A percentile compares a stretch with the other conserved stretches of the same genome.
Evolutionary conservation across 116 monocot genomes (phyloP).

Genomic region (Phalaenopsis hybrid): DNA sequence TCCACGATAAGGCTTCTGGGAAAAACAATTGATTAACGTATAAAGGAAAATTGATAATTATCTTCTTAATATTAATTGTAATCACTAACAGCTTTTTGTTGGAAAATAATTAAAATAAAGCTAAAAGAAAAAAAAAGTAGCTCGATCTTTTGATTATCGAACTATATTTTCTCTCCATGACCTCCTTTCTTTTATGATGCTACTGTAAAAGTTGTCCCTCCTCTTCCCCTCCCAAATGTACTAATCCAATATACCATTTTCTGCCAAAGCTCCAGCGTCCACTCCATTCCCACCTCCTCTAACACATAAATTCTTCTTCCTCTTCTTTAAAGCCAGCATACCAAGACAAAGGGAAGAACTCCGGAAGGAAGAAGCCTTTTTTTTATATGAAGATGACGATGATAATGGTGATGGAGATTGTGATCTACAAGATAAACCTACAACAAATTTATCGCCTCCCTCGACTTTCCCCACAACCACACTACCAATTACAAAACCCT

Average conservation of each 20-base stretch:
- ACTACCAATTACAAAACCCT: background rate
- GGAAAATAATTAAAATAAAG: background rate
- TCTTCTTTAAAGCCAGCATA: background rate
- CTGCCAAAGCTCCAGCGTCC: background rate
- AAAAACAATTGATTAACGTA: background rate
- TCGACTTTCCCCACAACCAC: too few species aligned
- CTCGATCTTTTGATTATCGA: background rate
- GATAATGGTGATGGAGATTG: background rate
- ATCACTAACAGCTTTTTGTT: background rate
- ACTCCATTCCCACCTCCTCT: background rate
- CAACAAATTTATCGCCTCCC: background rate
- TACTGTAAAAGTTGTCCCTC: background rate
- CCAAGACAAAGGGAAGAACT: background rate
- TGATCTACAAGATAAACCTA: background rate
- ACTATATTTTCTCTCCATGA: background rate
- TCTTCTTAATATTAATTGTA: background rate
- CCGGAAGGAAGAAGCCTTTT: background rate
- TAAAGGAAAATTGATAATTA: background rate
- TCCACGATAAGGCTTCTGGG: background rate
- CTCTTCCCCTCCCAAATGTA: too few species aligned
- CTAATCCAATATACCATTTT: background rate
- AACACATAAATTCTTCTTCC: background rate
- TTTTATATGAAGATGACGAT: background rate
- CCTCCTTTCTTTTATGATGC: conserved; percentile 2
- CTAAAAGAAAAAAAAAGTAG: background rate